phyloP scores from a whole-genome alignment of 2,329 filamentous ascomycete genomes.

The Akanthomyces lecanii region DNA sequence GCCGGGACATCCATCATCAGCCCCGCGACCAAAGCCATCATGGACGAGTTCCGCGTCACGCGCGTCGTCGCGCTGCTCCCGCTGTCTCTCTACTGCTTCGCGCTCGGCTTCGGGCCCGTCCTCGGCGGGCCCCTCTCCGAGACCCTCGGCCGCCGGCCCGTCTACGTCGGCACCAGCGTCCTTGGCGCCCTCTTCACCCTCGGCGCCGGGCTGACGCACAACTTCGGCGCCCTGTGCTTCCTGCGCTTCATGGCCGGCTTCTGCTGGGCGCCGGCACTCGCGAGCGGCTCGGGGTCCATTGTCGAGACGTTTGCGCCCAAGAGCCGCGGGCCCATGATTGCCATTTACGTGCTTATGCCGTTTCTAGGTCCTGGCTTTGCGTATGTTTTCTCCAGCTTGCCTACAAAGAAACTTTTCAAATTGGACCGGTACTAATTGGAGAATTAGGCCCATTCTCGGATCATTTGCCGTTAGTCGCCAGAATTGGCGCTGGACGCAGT shows the following conservation, averaged over 20 bases:
- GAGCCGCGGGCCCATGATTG: slow-evolving; percentile 39
- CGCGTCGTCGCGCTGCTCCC: slow-evolving; percentile 55
- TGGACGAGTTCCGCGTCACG: slow-evolving; percentile 49
- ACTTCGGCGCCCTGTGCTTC: slow-evolving; percentile 47
- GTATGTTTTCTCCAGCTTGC: slow-evolving; percentile 29
- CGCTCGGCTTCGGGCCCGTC: slow-evolving; percentile 56
- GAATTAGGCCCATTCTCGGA: slow-evolving; percentile 41
- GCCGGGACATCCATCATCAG: slow-evolving; percentile 52
- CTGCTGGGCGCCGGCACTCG: slow-evolving; percentile 44
- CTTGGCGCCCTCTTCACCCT: slow-evolving; percentile 52
- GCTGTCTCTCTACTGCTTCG: slow-evolving; percentile 56
- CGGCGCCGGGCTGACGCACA: slow-evolving; percentile 48
- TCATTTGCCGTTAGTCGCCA: slow-evolving; percentile 43
- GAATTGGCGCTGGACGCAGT: slow-evolving; percentile 53
- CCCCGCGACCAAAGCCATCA: slow-evolving; percentile 42
- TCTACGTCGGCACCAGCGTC: slow-evolving; percentile 45
- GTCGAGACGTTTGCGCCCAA: slow-evolving; percentile 43
- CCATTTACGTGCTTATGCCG: slow-evolving; percentile 46
- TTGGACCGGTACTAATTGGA: slow-evolving; percentile 17
- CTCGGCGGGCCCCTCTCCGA: slow-evolving; percentile 57
- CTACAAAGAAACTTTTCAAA: not conserved
- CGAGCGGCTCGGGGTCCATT: slow-evolving; percentile 47
- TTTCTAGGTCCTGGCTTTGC: slow-evolving; percentile 51
- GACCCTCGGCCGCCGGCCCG: slow-evolving; percentile 48
- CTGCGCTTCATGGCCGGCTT: slow-evolving; percentile 55